Percentiles rank a stretch among this genome's conserved stretches.
Evolutionary conservation across 148 eudicot genomes (phyloP).

Genomic region (Drosera capensis): DNA sequence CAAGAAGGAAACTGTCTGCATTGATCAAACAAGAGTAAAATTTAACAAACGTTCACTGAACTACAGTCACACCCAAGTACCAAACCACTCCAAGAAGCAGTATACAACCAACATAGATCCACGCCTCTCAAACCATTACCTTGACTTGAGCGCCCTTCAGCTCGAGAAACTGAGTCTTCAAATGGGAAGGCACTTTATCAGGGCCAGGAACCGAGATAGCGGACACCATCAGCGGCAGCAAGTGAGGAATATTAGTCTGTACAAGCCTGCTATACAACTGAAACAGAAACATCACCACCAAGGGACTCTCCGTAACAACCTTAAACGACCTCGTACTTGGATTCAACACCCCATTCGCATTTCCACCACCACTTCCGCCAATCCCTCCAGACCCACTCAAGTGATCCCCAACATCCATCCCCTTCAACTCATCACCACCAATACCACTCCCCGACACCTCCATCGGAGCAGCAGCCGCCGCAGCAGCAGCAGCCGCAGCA

Average conservation of each 20-base stretch:
- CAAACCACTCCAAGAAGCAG: too few relatives aligned
- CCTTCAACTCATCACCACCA: slow-evolving; percentile 71
- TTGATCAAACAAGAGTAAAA: slow-evolving; percentile 4
- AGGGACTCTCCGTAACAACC: slow-evolving; percentile 88
- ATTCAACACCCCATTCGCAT: slow-evolving; percentile 69
- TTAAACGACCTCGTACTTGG: slow-evolving; percentile 89
- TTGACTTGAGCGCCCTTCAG: slow-evolving; percentile 96
- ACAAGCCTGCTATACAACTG: slow-evolving; percentile 91
- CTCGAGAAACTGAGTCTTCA: slow-evolving; percentile 73
- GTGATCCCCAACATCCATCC: slow-evolving; percentile 73
- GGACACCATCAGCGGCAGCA: slow-evolving; percentile 87
- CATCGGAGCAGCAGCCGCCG: slow-evolving; percentile 3
- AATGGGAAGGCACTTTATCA: slow-evolving; percentile 80
- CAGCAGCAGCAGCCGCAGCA: slow-evolving; percentile 21
- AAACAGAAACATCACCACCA: slow-evolving; percentile 97
- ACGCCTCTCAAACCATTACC: slow-evolving; percentile 18
- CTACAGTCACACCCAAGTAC: neutral
- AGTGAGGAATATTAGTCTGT: slow-evolving; percentile 83
- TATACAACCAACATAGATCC: neutral
- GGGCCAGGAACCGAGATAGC: slow-evolving; percentile 97
- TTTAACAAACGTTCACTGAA: neutral
- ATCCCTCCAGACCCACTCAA: slow-evolving; percentile 23
- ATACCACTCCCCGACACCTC: slow-evolving; percentile 29
- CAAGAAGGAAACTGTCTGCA: slow-evolving; percentile 95
- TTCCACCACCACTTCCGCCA: slow-evolving; percentile 33